These are phyloP conservation scores for Carex parvula DNA, from an alignment of 176 grass and related monocot genomes.

Conservation along the genomic window DNA sequence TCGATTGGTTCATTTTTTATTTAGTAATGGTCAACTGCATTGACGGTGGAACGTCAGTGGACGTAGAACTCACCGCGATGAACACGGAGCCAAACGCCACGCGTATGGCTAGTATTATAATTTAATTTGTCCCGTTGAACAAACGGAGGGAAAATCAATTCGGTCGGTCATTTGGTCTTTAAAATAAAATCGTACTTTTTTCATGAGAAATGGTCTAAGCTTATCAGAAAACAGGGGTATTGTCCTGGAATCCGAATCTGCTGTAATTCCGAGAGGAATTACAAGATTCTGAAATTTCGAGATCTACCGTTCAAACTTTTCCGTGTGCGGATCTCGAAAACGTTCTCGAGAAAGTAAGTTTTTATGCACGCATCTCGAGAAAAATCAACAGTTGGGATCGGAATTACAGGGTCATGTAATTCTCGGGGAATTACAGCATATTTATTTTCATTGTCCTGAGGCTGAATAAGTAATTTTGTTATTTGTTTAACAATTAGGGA, in stretches of 20 bases:
- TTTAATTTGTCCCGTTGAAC: background rate
- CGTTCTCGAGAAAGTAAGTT: no score
- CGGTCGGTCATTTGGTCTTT: background rate
- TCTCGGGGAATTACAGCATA: no score
- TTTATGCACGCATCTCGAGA: no score
- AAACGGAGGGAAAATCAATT: background rate
- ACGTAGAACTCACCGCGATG: background rate
- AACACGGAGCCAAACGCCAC: background rate
- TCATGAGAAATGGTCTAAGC: background rate
- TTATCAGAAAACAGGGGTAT: background rate
- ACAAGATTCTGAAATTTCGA: no score
- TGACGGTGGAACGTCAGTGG: background rate
- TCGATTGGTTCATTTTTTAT: background rate
- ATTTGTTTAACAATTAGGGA: no score
- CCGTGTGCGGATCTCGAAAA: no score
- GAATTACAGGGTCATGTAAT: no score
- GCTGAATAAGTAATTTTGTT: background rate
- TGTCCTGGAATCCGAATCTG: no score
- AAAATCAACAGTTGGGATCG: no score
- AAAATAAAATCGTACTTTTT: background rate
- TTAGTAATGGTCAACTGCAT: background rate
- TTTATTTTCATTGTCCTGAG: no score
- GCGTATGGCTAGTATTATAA: background rate
- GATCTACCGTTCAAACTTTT: no score
- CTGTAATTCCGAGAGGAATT: no score